Evolutionary conservation across 495 filamentous ascomycete genomes (phyloP).

Genomic region (Penicillium angulare): DNA sequence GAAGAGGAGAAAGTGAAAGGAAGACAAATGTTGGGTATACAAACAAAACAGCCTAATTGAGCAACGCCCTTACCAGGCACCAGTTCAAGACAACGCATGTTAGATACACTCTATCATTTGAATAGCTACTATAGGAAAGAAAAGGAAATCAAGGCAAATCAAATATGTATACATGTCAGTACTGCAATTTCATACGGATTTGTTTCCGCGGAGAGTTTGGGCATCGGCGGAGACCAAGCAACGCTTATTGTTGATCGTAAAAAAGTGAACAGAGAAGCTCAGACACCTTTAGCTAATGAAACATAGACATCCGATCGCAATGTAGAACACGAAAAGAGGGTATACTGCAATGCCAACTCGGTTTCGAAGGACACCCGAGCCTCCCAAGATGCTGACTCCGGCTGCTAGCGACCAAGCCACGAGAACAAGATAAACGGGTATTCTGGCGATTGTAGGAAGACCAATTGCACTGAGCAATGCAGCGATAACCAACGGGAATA

Average conservation of each 20-base stretch:
- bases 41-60: too few species aligned
- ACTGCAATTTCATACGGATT: slow-evolving; percentile 7
- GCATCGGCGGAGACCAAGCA: not conserved
- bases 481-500: slow-evolving; percentile 97
- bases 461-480: slow-evolving; percentile 80
- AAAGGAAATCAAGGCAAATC: not conserved
- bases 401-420: slow-evolving; percentile 92
- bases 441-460: slow-evolving; percentile 71
- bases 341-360: slow-evolving; percentile 94
- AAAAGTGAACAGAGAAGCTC: not conserved
- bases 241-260: not conserved
- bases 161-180: slow-evolving; percentile 9
- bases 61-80: too few species aligned
- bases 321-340: slow-evolving; percentile 93
- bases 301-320: slow-evolving; percentile 88
- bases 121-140: not conserved
- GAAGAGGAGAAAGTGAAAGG: too few species aligned
- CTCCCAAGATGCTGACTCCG: slow-evolving; percentile 91
- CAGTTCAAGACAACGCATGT: too few species aligned
- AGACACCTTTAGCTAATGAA: slow-evolving; percentile 80
- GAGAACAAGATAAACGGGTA: slow-evolving; percentile 86
- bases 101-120: too few species aligned
- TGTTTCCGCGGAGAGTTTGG: too few species aligned
- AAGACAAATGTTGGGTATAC: too few species aligned
- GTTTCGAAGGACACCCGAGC: slow-evolving; percentile 92